These are phyloP conservation scores for Diplodia intermedia DNA, from an alignment of 2,329 filamentous ascomycete species.

Conservation along the genomic window DNA sequence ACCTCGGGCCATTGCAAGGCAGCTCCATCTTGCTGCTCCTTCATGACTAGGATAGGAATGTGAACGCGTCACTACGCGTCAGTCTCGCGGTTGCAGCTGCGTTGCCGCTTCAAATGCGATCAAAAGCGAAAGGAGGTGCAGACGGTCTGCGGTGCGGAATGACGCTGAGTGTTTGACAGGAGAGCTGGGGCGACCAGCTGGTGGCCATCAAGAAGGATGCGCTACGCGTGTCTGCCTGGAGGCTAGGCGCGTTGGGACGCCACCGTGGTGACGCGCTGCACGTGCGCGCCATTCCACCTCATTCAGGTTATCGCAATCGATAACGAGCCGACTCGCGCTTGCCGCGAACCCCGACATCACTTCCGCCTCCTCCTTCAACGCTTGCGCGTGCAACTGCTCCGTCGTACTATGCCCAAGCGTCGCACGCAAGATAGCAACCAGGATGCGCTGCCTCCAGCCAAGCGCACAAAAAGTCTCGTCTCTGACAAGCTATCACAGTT, in stretches of 20 bases:
- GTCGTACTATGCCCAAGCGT: constrained; percentile 21
- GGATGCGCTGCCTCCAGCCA: constrained; percentile 47
- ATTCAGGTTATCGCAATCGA: constrained; percentile 19
- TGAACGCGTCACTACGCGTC: constrained; percentile 16
- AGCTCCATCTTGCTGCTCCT: constrained; percentile 7
- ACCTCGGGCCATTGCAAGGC: constrained; percentile 1
- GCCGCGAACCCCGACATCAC: constrained; percentile 1
- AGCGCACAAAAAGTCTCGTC: constrained; percentile 52
- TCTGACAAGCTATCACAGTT: constrained; percentile 72
- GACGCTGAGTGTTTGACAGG: not conserved
- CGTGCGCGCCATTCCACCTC: not conserved
- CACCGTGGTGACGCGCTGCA: constrained; percentile 13
- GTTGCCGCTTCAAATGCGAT: not conserved
- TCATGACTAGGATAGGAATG: constrained; percentile 19
- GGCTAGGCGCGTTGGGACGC: constrained; percentile 15
- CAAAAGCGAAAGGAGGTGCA: not conserved
- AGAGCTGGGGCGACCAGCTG: not conserved
- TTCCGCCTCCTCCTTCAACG: not conserved
- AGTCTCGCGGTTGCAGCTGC: not conserved
- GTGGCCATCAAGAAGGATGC: not conserved
- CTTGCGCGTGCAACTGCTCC: not conserved
- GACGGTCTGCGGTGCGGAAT: not conserved
- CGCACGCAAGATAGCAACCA: constrained; percentile 41
- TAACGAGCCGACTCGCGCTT: constrained; percentile 10
- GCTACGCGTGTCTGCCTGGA: constrained; percentile 14